Evolutionary conservation across 2,329 filamentous ascomycete species (phyloP), one percentile per base, ranked within the genome.

Genomic region (Phyllosticta capitalensis): DNA sequence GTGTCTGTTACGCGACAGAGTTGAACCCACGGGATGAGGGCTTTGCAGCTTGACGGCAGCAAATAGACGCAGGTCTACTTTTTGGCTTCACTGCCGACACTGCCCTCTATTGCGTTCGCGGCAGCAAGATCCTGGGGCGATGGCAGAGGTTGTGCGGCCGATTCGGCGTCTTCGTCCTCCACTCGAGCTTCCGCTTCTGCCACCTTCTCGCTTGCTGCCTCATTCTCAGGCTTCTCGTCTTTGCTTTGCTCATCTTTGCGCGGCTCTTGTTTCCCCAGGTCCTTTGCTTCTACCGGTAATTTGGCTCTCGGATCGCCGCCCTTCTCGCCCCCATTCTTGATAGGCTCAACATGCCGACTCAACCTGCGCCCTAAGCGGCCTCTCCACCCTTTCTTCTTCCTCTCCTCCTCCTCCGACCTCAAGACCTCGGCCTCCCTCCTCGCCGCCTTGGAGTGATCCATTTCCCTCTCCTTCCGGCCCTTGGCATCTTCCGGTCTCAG

Each of bases 381-480:
- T 7, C 17, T 17, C 38, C 38, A 45, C 17, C 38, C 38, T n/a
- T 6, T n/a, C 17, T 45, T 45, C n/a, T 45, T 45, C 17, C 14
- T 45, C 38, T 45, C 38, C 17, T 45, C 38, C 6, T 45, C 38
- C n/a, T 45, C 38, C 17, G 38, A 17, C n/a, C 14, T 45, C 19
- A 79, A 63, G 3, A 77, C 75, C 48, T 81, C 80, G 64, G 85
- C 81, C 71, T 87, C 77, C 65, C 79, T 84, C 68, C 82, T 80
- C 56, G 87, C 85, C 63, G 75, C 79, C 64, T 81, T 75, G 30
- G 80, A 83, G 66, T 86, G 84, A 64, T 87, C 82, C 56, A 74
- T 76, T 62, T 75, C 75, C 52, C 74, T 77, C 58, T 80, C 76
- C 61, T 76, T 68, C 49, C 76, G 71, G 64, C 68, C 69, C 60